A percentile compares a stretch with the other conserved stretches of the same genome.
phyloP scores from a whole-genome alignment of 805 yeast species.

The Zygosaccharomyces rouxii region DNA sequence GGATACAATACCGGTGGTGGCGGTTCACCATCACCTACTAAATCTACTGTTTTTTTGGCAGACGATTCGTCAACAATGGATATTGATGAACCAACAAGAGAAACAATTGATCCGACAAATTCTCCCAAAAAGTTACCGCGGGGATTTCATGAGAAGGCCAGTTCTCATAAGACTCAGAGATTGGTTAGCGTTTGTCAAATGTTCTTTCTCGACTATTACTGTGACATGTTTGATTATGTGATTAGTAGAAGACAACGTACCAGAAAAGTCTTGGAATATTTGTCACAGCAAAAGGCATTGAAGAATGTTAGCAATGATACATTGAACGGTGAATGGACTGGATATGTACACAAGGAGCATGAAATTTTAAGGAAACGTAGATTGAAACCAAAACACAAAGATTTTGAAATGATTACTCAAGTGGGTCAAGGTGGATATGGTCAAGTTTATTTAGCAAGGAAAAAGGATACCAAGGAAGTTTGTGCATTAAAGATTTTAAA shows the following conservation, averaged over 20 bases:
- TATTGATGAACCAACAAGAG: conserved; percentile 28
- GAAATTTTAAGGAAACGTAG: conserved; percentile 83
- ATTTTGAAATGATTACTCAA: conserved; percentile 93
- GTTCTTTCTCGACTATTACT: conserved; percentile 91
- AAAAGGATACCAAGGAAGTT: conserved; percentile 89
- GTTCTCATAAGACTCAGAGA: conserved; percentile 73
- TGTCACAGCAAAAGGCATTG: conserved; percentile 36
- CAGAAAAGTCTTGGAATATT: conserved; percentile 58
- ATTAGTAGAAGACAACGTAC: conserved; percentile 80
- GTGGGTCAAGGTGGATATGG: conserved; percentile 99
- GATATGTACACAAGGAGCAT: conserved; percentile 79
- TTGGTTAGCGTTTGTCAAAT: conserved; percentile 87
- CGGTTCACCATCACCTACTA: conserved; percentile 32
- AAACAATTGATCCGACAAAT: conserved; percentile 24
- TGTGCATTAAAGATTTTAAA: conserved; percentile 92
- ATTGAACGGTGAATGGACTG: conserved; percentile 59
- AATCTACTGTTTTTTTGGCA: conserved; percentile 24
- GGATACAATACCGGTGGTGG: conserved; percentile 10
- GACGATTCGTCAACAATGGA: conserved; percentile 35
- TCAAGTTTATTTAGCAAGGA: conserved; percentile 93
- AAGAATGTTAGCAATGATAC: conserved; percentile 36
- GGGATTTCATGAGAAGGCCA: conserved; percentile 56
- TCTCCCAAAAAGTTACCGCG: conserved; percentile 37
- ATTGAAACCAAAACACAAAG: conserved; percentile 87
- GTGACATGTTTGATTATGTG: conserved; percentile 92